These are phyloP conservation scores for Boletus subparvulus DNA, from an alignment of 768 basidiomycete genomes.

Conservation along the genomic window DNA sequence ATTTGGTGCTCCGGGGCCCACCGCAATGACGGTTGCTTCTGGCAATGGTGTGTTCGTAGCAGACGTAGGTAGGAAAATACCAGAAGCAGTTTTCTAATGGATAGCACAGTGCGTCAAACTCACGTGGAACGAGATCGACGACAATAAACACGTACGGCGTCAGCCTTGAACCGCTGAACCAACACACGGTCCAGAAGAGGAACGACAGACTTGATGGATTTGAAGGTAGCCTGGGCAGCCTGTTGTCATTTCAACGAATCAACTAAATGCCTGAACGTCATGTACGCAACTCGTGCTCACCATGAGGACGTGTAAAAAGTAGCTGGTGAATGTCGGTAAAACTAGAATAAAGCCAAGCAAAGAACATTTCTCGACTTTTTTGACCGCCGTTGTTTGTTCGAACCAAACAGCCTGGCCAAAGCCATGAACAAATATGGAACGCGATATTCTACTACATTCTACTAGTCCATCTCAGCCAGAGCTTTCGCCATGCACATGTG, in stretches of 20 bases:
- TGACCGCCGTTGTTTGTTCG: no score
- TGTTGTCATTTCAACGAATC: constrained; percentile 23
- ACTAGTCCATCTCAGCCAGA: background rate
- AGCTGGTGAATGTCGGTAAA: constrained; percentile 16
- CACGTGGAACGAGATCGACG: background rate
- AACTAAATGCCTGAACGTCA: background rate
- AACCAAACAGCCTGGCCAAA: no score
- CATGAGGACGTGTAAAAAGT: constrained; percentile 21
- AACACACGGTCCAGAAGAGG: constrained; percentile 96
- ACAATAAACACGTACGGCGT: constrained; percentile 64
- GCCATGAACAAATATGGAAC: constrained; percentile 12
- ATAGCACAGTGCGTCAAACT: background rate
- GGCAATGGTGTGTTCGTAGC: constrained; percentile 85
- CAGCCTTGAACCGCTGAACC: constrained; percentile 96
- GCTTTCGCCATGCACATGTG: background rate
- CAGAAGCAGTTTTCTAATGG: constrained; percentile 91
- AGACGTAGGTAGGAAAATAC: constrained; percentile 93
- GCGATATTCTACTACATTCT: no score
- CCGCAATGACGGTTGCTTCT: constrained; percentile 94
- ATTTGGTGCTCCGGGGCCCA: constrained; percentile 91
- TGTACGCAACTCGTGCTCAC: constrained; percentile 18
- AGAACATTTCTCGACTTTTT: constrained; percentile 18
- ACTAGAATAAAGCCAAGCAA: constrained; percentile 18
- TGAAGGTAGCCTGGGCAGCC: constrained; percentile 93
- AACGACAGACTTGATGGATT: constrained; percentile 85